A percentile compares a stretch with the other conserved stretches of the same genome.
These are phyloP conservation scores for Sphaerulina populicola DNA, from an alignment of 2,329 filamentous ascomycete species.

Conservation along the genomic window DNA sequence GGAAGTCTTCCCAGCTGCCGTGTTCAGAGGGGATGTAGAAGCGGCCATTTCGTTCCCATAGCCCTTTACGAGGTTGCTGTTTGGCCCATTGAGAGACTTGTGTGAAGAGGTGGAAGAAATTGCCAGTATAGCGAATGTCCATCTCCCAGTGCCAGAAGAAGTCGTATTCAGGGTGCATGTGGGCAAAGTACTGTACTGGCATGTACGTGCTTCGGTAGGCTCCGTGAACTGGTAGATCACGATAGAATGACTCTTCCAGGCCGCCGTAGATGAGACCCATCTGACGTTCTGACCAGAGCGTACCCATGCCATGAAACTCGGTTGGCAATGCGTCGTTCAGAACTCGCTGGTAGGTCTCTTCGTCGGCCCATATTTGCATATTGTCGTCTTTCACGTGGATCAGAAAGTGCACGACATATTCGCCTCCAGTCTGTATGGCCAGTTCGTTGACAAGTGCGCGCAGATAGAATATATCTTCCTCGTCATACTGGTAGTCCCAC, in stretches of 20 bases:
- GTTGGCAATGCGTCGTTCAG: conserved; percentile 42
- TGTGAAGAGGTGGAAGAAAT: conserved; percentile 74
- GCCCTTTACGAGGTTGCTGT: conserved; percentile 58
- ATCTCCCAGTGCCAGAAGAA: conserved; percentile 95
- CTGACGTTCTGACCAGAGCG: conserved; percentile 46
- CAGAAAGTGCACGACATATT: conserved; percentile 75
- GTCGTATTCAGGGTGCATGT: conserved; percentile 80
- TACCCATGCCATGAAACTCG: conserved; percentile 47
- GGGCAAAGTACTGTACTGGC: conserved; percentile 89
- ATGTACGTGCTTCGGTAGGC: conserved; percentile 70
- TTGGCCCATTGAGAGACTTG: conserved; percentile 58
- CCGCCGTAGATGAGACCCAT: conserved; percentile 49
- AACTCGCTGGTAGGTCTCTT: conserved; percentile 61
- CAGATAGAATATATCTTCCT: conserved; percentile 74
- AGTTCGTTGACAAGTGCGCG: conserved; percentile 74
- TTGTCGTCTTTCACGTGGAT: conserved; percentile 76
- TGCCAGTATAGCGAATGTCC: conserved; percentile 82
- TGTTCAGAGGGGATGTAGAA: conserved; percentile 69
- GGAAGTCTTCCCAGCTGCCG: conserved; percentile 65
- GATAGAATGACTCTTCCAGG: conserved; percentile 44
- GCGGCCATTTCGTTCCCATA: conserved; percentile 69
- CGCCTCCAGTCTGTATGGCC: conserved; percentile 65
- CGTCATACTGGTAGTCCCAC: conserved; percentile 69
- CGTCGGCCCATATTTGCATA: conserved; percentile 72
- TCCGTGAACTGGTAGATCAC: conserved; percentile 60